These are phyloP conservation scores for Colletotrichum truncatum DNA, from an alignment of 2,329 filamentous ascomycete species.

Conservation along the genomic window DNA sequence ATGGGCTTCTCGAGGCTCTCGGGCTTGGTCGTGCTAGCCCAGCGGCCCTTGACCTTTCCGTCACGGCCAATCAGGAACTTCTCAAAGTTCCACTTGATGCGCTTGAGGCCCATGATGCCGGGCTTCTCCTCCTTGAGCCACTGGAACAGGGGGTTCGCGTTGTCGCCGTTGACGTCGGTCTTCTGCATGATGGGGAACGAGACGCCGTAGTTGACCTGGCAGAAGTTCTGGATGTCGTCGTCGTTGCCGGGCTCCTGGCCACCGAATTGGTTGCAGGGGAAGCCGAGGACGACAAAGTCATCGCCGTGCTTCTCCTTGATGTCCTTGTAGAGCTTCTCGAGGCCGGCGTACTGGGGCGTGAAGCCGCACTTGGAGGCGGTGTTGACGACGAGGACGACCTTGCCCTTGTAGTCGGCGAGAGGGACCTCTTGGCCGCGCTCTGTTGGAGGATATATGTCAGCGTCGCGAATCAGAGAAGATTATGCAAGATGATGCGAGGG, in stretches of 20 bases:
- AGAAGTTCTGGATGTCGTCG: constrained; percentile 85
- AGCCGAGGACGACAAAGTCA: constrained; percentile 88
- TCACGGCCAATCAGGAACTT: constrained; percentile 93
- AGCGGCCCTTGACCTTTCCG: constrained; percentile 85
- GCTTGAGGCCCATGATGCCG: constrained; percentile 86
- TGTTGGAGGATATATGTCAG: constrained; percentile 42
- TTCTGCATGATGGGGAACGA: constrained; percentile 92
- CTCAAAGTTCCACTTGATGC: constrained; percentile 99
- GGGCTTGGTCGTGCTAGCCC: constrained; percentile 90
- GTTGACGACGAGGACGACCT: constrained; percentile 96
- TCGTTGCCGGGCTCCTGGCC: constrained; percentile 86
- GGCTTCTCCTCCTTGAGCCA: constrained; percentile 80
- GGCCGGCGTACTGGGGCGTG: constrained; percentile 91
- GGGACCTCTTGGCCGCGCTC: constrained; percentile 79
- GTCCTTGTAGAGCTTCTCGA: constrained; percentile 89
- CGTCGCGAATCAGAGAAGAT: not conserved
- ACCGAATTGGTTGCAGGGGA: constrained; percentile 99
- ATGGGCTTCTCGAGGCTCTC: constrained; percentile 81
- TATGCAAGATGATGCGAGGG: not conserved
- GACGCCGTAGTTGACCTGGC: constrained; percentile 94
- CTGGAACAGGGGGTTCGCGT: constrained; percentile 80
- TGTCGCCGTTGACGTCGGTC: constrained; percentile 90
- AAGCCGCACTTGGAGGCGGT: constrained; percentile 99
- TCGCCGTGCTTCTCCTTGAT: constrained; percentile 75
- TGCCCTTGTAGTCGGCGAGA: constrained; percentile 80